phyloP scores from a whole-genome alignment of 23 red algal genomes.

The Cyanidium caldarium region DNA sequence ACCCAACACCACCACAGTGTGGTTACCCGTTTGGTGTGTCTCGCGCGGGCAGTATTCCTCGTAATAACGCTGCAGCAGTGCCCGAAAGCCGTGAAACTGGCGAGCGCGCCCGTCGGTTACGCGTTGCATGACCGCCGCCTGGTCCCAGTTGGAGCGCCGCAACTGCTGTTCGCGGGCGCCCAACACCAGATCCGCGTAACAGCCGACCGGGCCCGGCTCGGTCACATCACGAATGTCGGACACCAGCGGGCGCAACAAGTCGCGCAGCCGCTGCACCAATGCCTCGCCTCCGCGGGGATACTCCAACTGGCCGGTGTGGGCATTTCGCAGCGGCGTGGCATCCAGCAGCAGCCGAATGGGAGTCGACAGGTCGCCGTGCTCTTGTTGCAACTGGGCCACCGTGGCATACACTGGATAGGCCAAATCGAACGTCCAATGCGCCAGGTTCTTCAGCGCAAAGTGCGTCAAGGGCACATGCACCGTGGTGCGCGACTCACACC shows the following conservation, averaged over 20 bases:
- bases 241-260: no score
- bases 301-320: no score
- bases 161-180: neutral
- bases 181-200: neutral
- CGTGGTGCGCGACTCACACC: neutral
- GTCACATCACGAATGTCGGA: no score
- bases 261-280: no score
- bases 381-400: neutral
- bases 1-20: neutral
- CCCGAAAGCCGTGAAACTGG: neutral
- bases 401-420: neutral
- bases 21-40: neutral
- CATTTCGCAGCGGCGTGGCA: no score
- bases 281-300: no score
- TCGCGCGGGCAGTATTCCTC: neutral
- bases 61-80: neutral
- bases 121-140: neutral
- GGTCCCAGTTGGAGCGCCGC: neutral
- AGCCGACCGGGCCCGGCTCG: no score
- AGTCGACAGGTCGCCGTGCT: no score
- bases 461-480: neutral
- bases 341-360: no score
- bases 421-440: constrained; percentile 8
- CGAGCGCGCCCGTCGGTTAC: neutral
- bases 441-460: neutral